These are phyloP conservation scores for Myxozyma monticola DNA, from an alignment of 805 yeast species.

Conservation along the genomic window DNA sequence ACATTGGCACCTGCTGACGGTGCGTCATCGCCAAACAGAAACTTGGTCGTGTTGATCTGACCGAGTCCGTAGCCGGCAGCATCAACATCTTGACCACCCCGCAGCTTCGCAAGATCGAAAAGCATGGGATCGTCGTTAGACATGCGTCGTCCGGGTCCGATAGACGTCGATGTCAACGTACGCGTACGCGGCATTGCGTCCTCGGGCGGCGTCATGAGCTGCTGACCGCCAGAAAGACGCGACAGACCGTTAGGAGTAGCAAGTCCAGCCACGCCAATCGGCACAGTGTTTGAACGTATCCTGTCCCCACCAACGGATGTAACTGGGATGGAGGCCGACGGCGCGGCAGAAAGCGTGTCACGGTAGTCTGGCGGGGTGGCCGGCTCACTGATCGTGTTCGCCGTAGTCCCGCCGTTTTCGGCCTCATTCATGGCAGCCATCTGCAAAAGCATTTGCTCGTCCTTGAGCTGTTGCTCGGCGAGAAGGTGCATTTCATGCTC, in stretches of 20 bases:
- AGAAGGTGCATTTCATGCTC: conserved; percentile 34
- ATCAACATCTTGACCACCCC: conserved; percentile 13
- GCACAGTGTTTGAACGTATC: conserved; percentile 27
- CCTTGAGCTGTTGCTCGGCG: conserved; percentile 33
- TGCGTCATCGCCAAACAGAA: conserved; percentile 25
- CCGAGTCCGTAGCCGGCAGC: conserved; percentile 21
- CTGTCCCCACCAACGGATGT: conserved; percentile 22
- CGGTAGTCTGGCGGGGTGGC: conserved; percentile 34
- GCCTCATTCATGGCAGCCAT: conserved; percentile 24
- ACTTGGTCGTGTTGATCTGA: conserved; percentile 24
- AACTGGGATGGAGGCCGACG: conserved; percentile 2
- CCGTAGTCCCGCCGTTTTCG: conserved; percentile 26
- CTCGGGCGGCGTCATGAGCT: conserved; percentile 31
- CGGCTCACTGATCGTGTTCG: conserved; percentile 30
- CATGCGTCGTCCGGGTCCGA: conserved; percentile 24
- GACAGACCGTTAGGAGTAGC: conserved; percentile 22
- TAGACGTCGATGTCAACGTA: conserved; percentile 28
- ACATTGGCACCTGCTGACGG: conserved; percentile 1
- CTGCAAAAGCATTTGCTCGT: conserved; percentile 32
- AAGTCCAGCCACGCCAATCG: conserved; percentile 26
- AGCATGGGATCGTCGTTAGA: conserved; percentile 25
- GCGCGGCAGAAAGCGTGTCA: conserved; percentile 6
- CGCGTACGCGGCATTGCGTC: conserved; percentile 26
- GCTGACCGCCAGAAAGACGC: conserved; percentile 23
- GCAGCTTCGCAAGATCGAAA: conserved; percentile 14